Evolutionary conservation across 164 flowering plant genomes (phyloP), one percentile per base, ranked within the genome.

Genomic region (Magnolia changhungtana): DNA sequence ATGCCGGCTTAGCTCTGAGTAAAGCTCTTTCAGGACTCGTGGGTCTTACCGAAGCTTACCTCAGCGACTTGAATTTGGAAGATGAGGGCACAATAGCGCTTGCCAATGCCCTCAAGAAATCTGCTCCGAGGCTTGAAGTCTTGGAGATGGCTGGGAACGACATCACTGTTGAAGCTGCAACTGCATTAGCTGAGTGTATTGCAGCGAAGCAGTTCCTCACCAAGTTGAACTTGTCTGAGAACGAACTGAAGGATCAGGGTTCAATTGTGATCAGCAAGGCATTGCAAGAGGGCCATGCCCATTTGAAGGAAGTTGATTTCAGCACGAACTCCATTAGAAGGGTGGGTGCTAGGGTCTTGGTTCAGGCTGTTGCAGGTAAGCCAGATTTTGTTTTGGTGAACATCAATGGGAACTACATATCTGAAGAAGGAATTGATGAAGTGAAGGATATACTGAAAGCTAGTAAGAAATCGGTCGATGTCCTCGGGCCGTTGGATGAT

Each of bases 81-180:
- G 90, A 95, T 80, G 90, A 89, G 72, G 93, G 97, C n/a, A 81
- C 91, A 7, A 77, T 80, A 24, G 89, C 93, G 52, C 77, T 94
- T 67, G 88, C 84, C 7, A 82, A 85, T 78, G 86, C 84, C 76
- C 89, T 95, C 1, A 88, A 88, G 75, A 87, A 83, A 52, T 82
- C 86, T 27, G 85, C 92, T 31, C 86, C 94, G 23, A 63, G 82
- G 9, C 95, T 93, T 73, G 77, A 78, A 80, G 91, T 95, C 49
- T 67, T 95, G 69, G 98, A 95, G 71, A 83, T 91, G 84, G 96
- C 94, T 67, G 98, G 98, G 77, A 95, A 95, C 77, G 95, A 93
- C 21, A 87, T 93, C 76, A 93, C 96, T 13, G 85, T 81, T 71
- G 79, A 83, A 75, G 90, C 90, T 73, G 90, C 89, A 72, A 78